phyloP scores from a whole-genome alignment of 2,329 filamentous ascomycete species.

The Stromatinia cepivora region DNA sequence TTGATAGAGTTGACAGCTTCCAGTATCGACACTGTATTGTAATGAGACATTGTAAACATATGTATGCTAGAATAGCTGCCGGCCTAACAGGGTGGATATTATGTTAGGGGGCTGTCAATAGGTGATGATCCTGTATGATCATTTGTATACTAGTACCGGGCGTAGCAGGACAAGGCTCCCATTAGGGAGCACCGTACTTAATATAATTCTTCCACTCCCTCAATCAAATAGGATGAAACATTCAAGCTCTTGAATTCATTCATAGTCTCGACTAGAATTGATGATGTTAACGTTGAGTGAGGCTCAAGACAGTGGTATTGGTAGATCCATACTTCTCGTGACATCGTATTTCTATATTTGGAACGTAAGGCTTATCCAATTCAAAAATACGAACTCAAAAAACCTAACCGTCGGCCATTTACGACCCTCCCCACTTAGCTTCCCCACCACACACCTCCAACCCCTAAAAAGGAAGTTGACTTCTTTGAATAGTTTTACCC shows the following conservation, averaged over 20 bases:
- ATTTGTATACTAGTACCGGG: not conserved
- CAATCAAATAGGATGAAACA: no score
- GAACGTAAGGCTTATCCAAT: not conserved
- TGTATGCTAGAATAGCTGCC: not conserved
- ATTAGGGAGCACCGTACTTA: not conserved
- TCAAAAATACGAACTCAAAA: not conserved
- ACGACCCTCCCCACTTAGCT: no score
- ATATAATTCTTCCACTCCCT: no score
- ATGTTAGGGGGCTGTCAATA: not conserved
- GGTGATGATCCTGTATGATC: not conserved
- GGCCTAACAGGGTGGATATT: not conserved
- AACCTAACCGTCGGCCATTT: no score
- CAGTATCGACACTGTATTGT: not conserved
- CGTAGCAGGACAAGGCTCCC: not conserved
- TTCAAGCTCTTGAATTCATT: not conserved
- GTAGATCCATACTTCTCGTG: not conserved
- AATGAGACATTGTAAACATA: not conserved
- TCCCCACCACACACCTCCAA: no score
- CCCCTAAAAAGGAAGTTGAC: no score
- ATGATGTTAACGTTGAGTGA: not conserved
- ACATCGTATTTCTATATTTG: slow-evolving; percentile 2
- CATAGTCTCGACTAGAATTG: not conserved
- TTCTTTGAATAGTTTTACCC: no score
- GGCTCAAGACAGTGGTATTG: not conserved
- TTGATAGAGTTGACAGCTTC: not conserved